phyloP scores from a whole-genome alignment of 1,284 basidiomycete genomes.

The Cryptococcus sp. region DNA sequence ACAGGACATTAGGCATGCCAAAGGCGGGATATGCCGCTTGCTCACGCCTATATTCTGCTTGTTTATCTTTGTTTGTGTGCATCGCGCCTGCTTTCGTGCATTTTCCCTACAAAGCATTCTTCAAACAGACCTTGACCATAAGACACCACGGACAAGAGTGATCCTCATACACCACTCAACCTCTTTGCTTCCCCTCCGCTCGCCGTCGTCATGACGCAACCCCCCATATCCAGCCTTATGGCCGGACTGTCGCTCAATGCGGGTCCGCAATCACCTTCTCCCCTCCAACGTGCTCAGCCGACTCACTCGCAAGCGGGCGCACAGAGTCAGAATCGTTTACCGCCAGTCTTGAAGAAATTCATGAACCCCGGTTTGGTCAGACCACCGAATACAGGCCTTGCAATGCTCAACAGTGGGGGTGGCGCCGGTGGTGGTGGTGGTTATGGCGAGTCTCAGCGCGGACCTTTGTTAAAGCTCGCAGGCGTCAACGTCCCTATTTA shows the following conservation, averaged over 20 bases:
- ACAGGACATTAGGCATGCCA: not conserved
- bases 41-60: not conserved
- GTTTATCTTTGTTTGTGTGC: not conserved
- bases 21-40: not conserved
- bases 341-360: slow-evolving; percentile 52
- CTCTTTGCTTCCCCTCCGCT: not conserved
- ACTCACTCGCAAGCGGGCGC: slow-evolving; percentile 2
- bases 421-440: not conserved
- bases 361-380: slow-evolving; percentile 50
- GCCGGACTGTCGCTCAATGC: slow-evolving; percentile 26
- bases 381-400: slow-evolving; percentile 44
- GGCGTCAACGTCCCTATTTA: slow-evolving; percentile 37
- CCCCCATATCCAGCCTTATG: slow-evolving; percentile 28
- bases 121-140: not conserved
- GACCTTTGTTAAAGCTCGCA: slow-evolving; percentile 46
- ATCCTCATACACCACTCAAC: not conserved
- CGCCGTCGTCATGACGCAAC: slow-evolving; percentile 25
- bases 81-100: not conserved
- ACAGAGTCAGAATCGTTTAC: slow-evolving; percentile 43
- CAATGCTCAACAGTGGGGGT: slow-evolving; percentile 9
- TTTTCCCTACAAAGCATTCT: no score
- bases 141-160: not conserved
- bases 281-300: slow-evolving; percentile 10
- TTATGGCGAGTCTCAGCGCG: slow-evolving; percentile 33
- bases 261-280: slow-evolving; percentile 11